Conservation (phyloP, 208 protist genomes). For the Trypanosoma lewisi region DNA sequence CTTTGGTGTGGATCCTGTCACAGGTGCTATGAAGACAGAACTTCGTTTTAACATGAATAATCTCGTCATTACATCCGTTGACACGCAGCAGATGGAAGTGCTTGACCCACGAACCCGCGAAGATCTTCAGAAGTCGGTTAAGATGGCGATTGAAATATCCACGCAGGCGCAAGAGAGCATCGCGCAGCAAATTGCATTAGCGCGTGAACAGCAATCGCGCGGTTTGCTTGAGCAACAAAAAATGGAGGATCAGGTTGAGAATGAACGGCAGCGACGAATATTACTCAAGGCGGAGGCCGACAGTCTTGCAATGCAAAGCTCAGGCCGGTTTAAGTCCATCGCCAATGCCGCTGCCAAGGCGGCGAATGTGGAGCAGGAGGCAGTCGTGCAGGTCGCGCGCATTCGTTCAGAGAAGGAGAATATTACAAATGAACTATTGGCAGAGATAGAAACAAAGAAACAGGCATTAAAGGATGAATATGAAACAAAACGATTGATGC, state of each 20-base stretch:
- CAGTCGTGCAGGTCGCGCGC: constrained; percentile 68
- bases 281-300: constrained; percentile 88
- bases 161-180: constrained; percentile 93
- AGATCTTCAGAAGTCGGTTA: constrained; percentile 94
- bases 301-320: constrained; percentile 79
- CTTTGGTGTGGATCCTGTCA: constrained; percentile 77
- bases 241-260: constrained; percentile 90
- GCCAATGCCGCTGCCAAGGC: constrained; percentile 88
- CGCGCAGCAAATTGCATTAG: constrained; percentile 89
- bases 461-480: constrained; percentile 38
- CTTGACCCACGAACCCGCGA: constrained; percentile 93
- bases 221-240: constrained; percentile 90
- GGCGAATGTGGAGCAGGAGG: constrained; percentile 85
- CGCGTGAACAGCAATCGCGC: constrained; percentile 88
- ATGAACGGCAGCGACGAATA: constrained; percentile 83
- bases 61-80: constrained; percentile 94
- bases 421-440: constrained; percentile 40
- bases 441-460: constrained; percentile 51
- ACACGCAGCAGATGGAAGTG: constrained; percentile 94
- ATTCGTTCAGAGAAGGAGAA: constrained; percentile 75
- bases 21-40: constrained; percentile 38
- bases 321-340: constrained; percentile 89
- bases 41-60: constrained; percentile 90
- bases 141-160: constrained; percentile 96
- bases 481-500: constrained; percentile 32